Conservation (phyloP, 352 stramenopile genomes). For the Globisporangium polare region DNA sequence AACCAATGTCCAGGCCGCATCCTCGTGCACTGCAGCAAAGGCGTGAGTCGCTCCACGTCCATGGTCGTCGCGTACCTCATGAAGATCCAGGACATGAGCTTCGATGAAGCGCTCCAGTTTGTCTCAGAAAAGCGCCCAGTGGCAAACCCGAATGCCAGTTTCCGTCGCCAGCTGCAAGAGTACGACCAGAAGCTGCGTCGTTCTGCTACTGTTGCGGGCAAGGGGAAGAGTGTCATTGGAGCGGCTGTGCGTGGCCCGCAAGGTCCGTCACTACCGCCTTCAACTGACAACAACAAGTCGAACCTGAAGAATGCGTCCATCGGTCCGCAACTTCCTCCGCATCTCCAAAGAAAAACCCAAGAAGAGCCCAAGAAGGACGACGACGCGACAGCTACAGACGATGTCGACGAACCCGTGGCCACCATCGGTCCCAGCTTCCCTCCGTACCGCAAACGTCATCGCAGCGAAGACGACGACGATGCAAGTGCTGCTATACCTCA, state of each 20-base stretch:
- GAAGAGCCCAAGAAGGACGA: conserved; percentile 3
- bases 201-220: conserved; percentile 6
- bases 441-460: conserved; percentile 6
- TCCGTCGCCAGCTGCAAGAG: conserved; percentile 54
- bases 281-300: conserved; percentile 1
- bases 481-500: background rate
- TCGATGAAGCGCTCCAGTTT: conserved; percentile 59
- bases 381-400: background rate
- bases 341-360: conserved; percentile 18
- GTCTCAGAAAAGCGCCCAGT: conserved; percentile 50
- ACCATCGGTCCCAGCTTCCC: conserved; percentile 11
- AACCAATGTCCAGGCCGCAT: conserved; percentile 50
- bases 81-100: conserved; percentile 65
- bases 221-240: conserved; percentile 1
- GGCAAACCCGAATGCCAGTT: conserved; percentile 72
- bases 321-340: conserved; percentile 53
- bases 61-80: conserved; percentile 91
- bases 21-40: conserved; percentile 91
- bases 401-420: background rate
- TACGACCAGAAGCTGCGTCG: conserved; percentile 48
- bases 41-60: conserved; percentile 85
- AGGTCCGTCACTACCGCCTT: conserved; percentile 11
- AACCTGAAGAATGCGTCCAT: conserved; percentile 25
- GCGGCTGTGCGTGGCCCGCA: conserved; percentile 10
- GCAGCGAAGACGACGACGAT: background rate